Evolutionary conservation across 352 stramenopile species (phyloP), one percentile per base, ranked within the genome.

Genomic region (Hyaloperonospora arabidopsidis): DNA sequence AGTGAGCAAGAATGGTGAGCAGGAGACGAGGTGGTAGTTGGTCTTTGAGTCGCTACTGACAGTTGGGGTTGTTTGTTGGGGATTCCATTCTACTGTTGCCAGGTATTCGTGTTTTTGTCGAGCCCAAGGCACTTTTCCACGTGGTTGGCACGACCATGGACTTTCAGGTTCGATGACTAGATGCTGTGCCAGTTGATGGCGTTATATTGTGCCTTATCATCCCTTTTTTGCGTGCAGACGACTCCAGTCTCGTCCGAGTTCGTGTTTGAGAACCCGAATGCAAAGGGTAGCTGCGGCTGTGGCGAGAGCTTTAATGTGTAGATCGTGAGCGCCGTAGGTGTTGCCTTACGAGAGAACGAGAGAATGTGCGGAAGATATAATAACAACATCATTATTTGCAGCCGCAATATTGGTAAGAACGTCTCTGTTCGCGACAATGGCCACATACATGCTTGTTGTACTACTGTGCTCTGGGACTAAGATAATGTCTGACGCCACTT

Each of bases 251-350:
- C 87, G 22, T 92, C 93, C 36, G 96, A 99, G 74, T 99, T 99
- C 58, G 97, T 97, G 12, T 99, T 99, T 70, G 93, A 97, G 40
- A 99, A 99, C 79, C 97, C 97, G n/a, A 99, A 99, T 74, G 95
- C 93, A 15, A 99, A 99, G 75, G 96, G 96, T 29, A 92, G 95
- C 70, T 99, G 97, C 75, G 97, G 97, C 7, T 99, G 97, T 69
- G 97, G 97, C 36, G 97, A 99, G 76, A 98, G 89, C 66, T 99
- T 99, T 68, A 99, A 98, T 68, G 95, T 98, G 38, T 98, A 98
- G 51, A 10, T 28, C 21, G 15, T 14, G 23, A 45, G 43, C 39
- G 45, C 49, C 23, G 44, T 48, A 61, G 49, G 45, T 49, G 52
- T 55, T 63, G 57, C 25, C 40, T 36, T n/a, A n/a, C n/a, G n/a